These are phyloP conservation scores for Leavenworthia alabamica DNA, from an alignment of 345 rosid genomes.

Conservation along the genomic window DNA sequence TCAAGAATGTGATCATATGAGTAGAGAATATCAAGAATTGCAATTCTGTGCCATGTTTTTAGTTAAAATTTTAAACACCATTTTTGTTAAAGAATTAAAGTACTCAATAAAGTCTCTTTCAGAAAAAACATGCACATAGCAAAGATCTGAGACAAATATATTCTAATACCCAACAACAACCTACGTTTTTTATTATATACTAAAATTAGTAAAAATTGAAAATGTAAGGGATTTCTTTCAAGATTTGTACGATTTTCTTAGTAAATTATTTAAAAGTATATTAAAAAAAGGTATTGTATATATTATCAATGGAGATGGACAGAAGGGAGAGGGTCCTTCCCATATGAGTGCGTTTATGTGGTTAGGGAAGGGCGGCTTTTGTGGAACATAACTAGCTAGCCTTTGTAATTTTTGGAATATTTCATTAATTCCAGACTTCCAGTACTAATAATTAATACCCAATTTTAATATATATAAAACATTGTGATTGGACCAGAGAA, in stretches of 20 bases:
- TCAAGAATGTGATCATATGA: slow-evolving; percentile 21
- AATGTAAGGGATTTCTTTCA: not conserved
- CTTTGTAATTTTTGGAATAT: not conserved
- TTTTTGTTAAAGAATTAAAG: not conserved
- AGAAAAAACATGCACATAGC: not conserved
- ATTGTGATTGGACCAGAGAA: not conserved
- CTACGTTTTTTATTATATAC: not conserved
- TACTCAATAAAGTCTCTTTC: not conserved
- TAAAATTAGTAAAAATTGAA: not conserved
- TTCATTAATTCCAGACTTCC: too few species aligned
- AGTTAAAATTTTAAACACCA: not conserved
- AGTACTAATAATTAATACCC: not conserved
- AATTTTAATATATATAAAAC: not conserved
- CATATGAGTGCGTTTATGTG: slow-evolving; percentile 27
- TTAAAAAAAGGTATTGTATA: slow-evolving; percentile 9
- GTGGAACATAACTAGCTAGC: slow-evolving; percentile 14
- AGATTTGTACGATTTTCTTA: not conserved
- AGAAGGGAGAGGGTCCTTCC: slow-evolving; percentile 18
- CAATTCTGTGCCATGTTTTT: not conserved
- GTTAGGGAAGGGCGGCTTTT: slow-evolving; percentile 30
- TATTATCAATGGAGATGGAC: slow-evolving; percentile 18
- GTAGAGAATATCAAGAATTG: slow-evolving; percentile 11
- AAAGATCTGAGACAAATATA: not conserved
- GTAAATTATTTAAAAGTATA: not conserved
- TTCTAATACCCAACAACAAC: slow-evolving; percentile 18